Percentiles rank a stretch among this genome's conserved stretches.
Evolutionary conservation across 1,284 basidiomycete genomes (phyloP).

Genomic region (Heliocybe sulcata): DNA sequence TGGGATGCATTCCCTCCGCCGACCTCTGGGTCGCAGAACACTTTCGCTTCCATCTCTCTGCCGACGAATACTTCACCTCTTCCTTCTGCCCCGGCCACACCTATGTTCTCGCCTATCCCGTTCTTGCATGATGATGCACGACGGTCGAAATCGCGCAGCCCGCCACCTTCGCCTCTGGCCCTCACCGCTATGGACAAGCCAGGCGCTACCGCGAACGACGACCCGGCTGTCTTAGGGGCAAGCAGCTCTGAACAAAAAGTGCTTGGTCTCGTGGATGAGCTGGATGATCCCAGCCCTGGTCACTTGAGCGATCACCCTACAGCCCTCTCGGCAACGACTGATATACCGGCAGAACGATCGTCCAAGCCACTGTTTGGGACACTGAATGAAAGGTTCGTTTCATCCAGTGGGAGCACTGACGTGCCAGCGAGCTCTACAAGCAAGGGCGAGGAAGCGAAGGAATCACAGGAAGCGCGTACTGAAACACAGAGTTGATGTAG

Average conservation of each 20-base stretch:
- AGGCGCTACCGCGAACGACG: conserved; percentile 11
- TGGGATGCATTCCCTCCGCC: conserved; percentile 62
- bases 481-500: not conserved
- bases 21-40: conserved; percentile 27
- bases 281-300: conserved; percentile 75
- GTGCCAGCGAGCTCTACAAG: conserved; percentile 26
- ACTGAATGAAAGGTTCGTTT: conserved; percentile 61
- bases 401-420: conserved; percentile 27
- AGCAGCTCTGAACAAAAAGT: conserved; percentile 33
- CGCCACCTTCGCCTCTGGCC: conserved; percentile 64
- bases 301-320: conserved; percentile 76
- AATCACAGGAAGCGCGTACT: conserved; percentile 36
- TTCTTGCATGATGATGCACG: conserved; percentile 76
- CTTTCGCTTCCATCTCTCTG: conserved; percentile 29
- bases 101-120: conserved; percentile 78
- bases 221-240: conserved; percentile 16
- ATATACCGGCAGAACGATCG: conserved; percentile 18
- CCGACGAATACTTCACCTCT: conserved; percentile 9
- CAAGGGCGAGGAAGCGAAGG: too few relatives aligned
- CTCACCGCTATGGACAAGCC: conserved; percentile 28
- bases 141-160: conserved; percentile 66
- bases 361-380: conserved; percentile 43
- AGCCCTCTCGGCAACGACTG: conserved; percentile 60
- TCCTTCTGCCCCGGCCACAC: conserved; percentile 57
- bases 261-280: conserved; percentile 72